These are phyloP conservation scores for Microthyrium microscopicum DNA, from an alignment of 2,329 filamentous ascomycete genomes.

Conservation along the genomic window DNA sequence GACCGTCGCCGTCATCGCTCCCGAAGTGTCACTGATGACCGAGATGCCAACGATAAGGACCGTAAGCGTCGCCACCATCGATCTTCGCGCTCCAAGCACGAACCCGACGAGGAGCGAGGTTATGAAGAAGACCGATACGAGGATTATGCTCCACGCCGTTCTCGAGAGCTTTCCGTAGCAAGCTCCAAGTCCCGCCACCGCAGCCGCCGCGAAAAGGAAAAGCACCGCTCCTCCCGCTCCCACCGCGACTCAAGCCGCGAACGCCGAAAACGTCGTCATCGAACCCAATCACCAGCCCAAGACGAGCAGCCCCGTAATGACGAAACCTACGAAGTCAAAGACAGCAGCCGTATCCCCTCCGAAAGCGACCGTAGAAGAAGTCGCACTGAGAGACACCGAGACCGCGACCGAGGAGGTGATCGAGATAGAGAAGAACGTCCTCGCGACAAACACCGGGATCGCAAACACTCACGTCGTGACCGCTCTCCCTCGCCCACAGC, in stretches of 20 bases:
- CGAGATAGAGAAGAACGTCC: constrained; percentile 23
- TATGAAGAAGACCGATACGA: constrained; percentile 25
- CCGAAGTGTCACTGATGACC: constrained; percentile 22
- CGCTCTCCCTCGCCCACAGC: constrained; percentile 24
- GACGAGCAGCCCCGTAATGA: constrained; percentile 15
- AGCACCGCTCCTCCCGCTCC: constrained; percentile 27
- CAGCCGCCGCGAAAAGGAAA: constrained; percentile 19
- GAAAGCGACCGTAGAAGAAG: constrained; percentile 17
- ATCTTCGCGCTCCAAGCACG: constrained; percentile 25
- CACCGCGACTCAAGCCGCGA: constrained; percentile 30
- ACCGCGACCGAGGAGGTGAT: constrained; percentile 26
- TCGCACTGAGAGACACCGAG: constrained; percentile 9
- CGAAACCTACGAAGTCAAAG: constrained; percentile 13
- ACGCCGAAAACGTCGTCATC: constrained; percentile 23
- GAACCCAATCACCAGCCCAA: constrained; percentile 23
- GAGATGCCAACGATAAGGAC: constrained; percentile 19
- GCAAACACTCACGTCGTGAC: constrained; percentile 29
- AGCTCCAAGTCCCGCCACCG: constrained; percentile 14
- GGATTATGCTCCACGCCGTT: constrained; percentile 26
- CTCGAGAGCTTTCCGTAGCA: constrained; percentile 20
- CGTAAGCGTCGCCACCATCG: constrained; percentile 28
- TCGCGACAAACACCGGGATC: constrained; percentile 25
- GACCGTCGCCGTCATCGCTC: constrained; percentile 28
- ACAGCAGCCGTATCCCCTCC: too few relatives aligned
- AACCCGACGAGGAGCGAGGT: constrained; percentile 15